These are phyloP conservation scores for Arachnomyces sp. DNA, from an alignment of 2,329 filamentous ascomycete species.

Conservation along the genomic window DNA sequence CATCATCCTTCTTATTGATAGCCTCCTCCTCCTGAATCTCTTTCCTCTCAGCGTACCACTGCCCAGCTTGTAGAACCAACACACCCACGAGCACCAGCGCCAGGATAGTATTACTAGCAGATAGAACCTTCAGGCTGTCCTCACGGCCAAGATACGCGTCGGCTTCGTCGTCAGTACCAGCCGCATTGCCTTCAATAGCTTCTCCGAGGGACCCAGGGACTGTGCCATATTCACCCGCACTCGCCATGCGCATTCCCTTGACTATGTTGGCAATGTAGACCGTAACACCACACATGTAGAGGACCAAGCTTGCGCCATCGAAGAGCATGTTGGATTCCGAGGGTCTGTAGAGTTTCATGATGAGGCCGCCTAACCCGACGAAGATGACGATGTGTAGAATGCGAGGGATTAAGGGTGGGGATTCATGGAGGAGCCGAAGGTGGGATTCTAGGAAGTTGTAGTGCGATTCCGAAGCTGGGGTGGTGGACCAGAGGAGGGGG, in stretches of 20 bases:
- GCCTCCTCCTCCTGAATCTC: conserved; percentile 70
- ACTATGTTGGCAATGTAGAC: conserved; percentile 96
- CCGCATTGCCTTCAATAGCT: conserved; percentile 7
- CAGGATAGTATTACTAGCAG: conserved; percentile 92
- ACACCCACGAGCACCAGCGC: conserved; percentile 88
- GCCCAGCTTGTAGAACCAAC: conserved; percentile 83
- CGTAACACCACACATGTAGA: conserved; percentile 77
- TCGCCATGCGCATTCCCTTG: conserved; percentile 82
- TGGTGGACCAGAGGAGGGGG: conserved; percentile 39
- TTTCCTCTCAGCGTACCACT: conserved; percentile 97
- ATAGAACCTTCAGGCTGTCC: conserved; percentile 81
- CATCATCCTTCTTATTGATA: conserved; percentile 47
- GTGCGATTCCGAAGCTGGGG: conserved; percentile 47
- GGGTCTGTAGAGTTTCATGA: conserved; percentile 90
- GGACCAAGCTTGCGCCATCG: conserved; percentile 62
- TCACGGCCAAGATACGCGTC: conserved; percentile 70
- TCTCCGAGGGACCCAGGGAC: conserved; percentile 32
- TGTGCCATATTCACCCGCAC: conserved; percentile 57
- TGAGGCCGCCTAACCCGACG: conserved; percentile 78
- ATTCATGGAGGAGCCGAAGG: conserved; percentile 82
- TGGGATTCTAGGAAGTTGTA: conserved; percentile 81
- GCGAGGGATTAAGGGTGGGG: conserved; percentile 82
- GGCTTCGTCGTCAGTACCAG: conserved; percentile 40
- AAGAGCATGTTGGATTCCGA: conserved; percentile 94
- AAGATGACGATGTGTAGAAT: conserved; percentile 90